Conservation (phyloP, 2,329 filamentous ascomycete species). For the Talaromyces albobiverticillius region DNA sequence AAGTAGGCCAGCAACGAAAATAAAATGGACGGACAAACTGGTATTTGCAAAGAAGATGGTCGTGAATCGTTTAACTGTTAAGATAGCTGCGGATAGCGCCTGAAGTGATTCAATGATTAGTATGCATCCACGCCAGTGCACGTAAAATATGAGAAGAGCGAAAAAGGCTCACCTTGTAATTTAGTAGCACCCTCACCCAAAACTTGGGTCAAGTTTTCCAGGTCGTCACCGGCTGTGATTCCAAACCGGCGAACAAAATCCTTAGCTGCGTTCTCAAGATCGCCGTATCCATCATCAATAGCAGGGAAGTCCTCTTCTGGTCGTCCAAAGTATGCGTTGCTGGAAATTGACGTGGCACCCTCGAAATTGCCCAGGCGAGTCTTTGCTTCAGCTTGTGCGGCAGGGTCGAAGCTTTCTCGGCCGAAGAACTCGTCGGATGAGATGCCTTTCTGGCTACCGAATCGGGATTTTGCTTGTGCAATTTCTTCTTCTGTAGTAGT, state of each 20-base stretch:
- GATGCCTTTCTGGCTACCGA: slow-evolving; percentile 90
- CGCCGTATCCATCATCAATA: slow-evolving; percentile 75
- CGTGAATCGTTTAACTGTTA: slow-evolving; percentile 39
- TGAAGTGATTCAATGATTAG: slow-evolving; percentile 19
- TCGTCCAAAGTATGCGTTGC: slow-evolving; percentile 95
- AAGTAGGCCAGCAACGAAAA: neutral
- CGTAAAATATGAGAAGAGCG: neutral
- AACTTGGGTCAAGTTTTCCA: slow-evolving; percentile 82
- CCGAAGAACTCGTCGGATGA: slow-evolving; percentile 98
- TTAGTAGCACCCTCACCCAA: slow-evolving; percentile 81
- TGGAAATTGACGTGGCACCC: slow-evolving; percentile 86
- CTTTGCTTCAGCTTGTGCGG: slow-evolving; percentile 80
- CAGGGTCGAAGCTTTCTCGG: slow-evolving; percentile 79
- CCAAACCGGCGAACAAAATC: slow-evolving; percentile 95
- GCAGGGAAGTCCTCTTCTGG: slow-evolving; percentile 72
- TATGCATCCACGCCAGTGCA: no score
- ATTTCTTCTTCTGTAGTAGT: slow-evolving; percentile 64
- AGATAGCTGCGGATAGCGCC: slow-evolving; percentile 50
- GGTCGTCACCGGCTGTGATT: slow-evolving; percentile 89
- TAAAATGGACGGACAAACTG: slow-evolving; percentile 4
- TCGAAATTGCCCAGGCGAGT: slow-evolving; percentile 86
- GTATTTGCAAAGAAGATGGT: slow-evolving; percentile 11
- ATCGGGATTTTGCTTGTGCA: slow-evolving; percentile 80
- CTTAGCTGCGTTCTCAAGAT: slow-evolving; percentile 88
- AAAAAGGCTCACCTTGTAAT: slow-evolving; percentile 67